These are phyloP conservation scores for Nemania sp. DNA, from an alignment of 2,329 filamentous ascomycete species.

Conservation along the genomic window DNA sequence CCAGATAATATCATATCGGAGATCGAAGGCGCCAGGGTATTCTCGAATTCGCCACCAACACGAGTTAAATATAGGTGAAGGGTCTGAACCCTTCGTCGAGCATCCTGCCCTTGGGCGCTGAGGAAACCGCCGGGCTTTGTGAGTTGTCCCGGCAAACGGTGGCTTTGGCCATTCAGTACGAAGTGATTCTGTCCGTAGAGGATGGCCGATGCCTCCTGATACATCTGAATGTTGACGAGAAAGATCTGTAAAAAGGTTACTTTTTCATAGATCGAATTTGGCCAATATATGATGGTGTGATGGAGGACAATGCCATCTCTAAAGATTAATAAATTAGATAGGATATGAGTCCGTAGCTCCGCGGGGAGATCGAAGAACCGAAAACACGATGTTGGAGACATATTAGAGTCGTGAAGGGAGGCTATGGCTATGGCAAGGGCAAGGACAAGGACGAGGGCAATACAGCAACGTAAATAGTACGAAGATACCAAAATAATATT, in stretches of 20 bases:
- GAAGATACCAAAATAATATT: no score
- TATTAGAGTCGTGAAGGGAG: conserved; percentile 12
- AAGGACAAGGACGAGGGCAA: no score
- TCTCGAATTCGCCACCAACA: conserved; percentile 50
- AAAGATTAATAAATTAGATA: conserved; percentile 47
- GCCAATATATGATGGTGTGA: conserved; percentile 40
- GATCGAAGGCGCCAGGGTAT: conserved; percentile 45
- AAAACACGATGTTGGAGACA: conserved; percentile 39
- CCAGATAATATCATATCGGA: conserved; percentile 51
- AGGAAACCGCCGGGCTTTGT: conserved; percentile 48
- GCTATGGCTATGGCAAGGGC: no score
- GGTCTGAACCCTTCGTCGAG: conserved; percentile 47
- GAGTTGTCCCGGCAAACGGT: conserved; percentile 46
- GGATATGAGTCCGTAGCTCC: conserved; percentile 46
- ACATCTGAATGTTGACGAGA: conserved; percentile 50
- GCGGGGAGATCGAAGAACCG: conserved; percentile 50
- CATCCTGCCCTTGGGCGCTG: conserved; percentile 45
- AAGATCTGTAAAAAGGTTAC: conserved; percentile 44
- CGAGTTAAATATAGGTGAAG: conserved; percentile 46
- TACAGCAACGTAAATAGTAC: no score
- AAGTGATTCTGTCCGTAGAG: conserved; percentile 50
- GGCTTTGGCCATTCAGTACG: conserved; percentile 47
- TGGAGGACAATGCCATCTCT: conserved; percentile 43
- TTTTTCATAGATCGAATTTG: conserved; percentile 26
- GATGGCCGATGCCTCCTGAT: conserved; percentile 50